Base-by-base conservation (phyloP, 2,329 filamentous ascomycete genomes). In the Lachnellula cervina region DNA sequence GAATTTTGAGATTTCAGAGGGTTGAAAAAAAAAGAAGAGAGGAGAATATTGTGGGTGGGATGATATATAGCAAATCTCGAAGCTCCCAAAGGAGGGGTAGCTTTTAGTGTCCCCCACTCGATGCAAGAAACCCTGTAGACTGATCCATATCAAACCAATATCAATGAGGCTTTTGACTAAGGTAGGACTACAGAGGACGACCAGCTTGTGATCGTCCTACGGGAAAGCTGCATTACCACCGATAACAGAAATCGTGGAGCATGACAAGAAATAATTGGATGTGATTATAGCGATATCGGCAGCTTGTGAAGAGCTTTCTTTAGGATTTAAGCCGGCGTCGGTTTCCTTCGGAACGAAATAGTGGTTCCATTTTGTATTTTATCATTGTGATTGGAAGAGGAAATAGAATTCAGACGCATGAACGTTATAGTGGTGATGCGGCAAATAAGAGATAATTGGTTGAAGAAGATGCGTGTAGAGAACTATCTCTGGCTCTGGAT, bases 71-170 rank as follows among this genome's bases (percentile, higher is more conserved):
- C 34, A 51, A 54, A 49, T 14, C 4, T 44, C 17, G 19, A 42
- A 55, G 54, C 49, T 57, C n/a, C 28, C 52, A 43, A 59, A 59
- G 49, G 60, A 61, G 62, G 62, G 62, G 62, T 62, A 62, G 59
- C 52, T 61, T 38, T 55, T 55, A 55, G 55, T 56, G 42, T 17
- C 47, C 58, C 45, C 53, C 54, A 52, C 55, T 9, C 25, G 17
- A 48, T 53, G 53, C 49, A 58, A 35, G 43, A 51, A 45, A 54
- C 52, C 56, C 51, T 60, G 54, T 38, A 46, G 9, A 21, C 8
- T 13, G 32, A 34, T 23, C 54, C 42, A 54, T 56, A 58, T 54
- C 52, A 32, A 25, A 40, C 38, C 45, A 56, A 52, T 53, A 14
- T 55, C 51, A 61, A 56, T 57, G 52, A 55, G 40, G 32, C 16